These are phyloP conservation scores for Kitagawia praeruptora DNA, from an alignment of 129 eudicot species.

Conservation along the genomic window DNA sequence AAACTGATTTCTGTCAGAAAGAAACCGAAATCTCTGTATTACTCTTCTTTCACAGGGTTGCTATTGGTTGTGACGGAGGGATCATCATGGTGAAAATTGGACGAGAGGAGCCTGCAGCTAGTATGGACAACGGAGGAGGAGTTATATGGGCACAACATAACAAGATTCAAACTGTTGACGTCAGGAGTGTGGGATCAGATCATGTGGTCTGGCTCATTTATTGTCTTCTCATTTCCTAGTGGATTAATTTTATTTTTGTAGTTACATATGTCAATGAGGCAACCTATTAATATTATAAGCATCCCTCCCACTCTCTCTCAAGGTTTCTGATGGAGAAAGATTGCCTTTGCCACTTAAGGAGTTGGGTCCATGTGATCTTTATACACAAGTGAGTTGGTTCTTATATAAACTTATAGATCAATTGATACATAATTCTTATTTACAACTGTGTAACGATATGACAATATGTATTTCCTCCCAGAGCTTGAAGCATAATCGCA, in stretches of 20 bases:
- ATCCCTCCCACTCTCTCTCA: neutral
- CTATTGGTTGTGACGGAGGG: constrained; percentile 94
- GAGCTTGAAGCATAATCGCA: constrained; percentile 93
- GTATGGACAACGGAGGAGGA: constrained; percentile 93
- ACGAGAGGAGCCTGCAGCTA: constrained; percentile 87
- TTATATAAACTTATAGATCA: neutral
- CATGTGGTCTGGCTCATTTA: constrained; percentile 53
- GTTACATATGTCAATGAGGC: neutral
- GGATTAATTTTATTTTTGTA: neutral
- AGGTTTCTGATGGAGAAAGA: constrained; percentile 98
- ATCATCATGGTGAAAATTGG: constrained; percentile 21
- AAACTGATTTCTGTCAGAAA: neutral
- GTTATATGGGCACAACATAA: constrained; percentile 95
- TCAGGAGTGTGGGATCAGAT: constrained; percentile 71
- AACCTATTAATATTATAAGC: neutral
- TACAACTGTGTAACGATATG: too few relatives aligned
- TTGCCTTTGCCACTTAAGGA: constrained; percentile 84
- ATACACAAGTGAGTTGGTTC: constrained; percentile 66
- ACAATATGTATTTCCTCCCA: constrained; percentile 15
- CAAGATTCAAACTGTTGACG: constrained; percentile 83
- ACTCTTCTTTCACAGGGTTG: constrained; percentile 42
- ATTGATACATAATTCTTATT: neutral
- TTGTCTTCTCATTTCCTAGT: neutral
- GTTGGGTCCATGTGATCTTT: constrained; percentile 88
- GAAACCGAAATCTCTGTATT: constrained; percentile 1